Evolutionary conservation across 768 basidiomycete species (phyloP).

Genomic region (Boletus subcaerulescens): DNA sequence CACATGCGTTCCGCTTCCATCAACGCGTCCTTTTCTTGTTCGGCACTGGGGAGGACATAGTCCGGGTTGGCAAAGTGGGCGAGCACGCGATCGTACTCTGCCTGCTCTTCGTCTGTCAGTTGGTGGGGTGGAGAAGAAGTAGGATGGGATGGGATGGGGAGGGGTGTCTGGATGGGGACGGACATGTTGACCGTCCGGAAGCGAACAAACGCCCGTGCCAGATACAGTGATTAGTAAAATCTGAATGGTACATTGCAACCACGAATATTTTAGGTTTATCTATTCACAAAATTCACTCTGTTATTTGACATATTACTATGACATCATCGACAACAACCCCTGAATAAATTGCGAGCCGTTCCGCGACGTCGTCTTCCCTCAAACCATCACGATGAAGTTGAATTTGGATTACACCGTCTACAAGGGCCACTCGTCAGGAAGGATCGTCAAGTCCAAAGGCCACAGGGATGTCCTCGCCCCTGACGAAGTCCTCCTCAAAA

Average conservation of each 20-base stretch:
- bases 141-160: constrained; percentile 24
- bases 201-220: not conserved
- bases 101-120: constrained; percentile 44
- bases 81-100: constrained; percentile 52
- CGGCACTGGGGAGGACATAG: constrained; percentile 50
- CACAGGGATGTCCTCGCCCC: constrained; percentile 18
- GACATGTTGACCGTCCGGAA: constrained; percentile 5
- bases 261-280: too few species aligned
- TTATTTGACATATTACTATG: not conserved
- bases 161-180: constrained; percentile 15
- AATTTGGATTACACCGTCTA: constrained; percentile 28
- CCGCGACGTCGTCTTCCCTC: not conserved
- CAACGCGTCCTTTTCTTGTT: constrained; percentile 43
- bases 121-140: constrained; percentile 33
- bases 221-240: not conserved
- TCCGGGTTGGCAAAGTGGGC: constrained; percentile 53
- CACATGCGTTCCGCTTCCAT: constrained; percentile 73
- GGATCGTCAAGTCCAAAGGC: constrained; percentile 15
- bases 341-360: not conserved
- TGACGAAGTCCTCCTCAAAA: constrained; percentile 30
- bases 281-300: too few species aligned
- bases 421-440: constrained; percentile 27
- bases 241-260: too few species aligned
- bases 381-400: constrained; percentile 13
- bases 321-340: constrained; percentile 2